Evolutionary conservation across 148 eudicot species (phyloP), one percentile per base, ranked within the genome.

Genomic region (Persicaria maculosa): DNA sequence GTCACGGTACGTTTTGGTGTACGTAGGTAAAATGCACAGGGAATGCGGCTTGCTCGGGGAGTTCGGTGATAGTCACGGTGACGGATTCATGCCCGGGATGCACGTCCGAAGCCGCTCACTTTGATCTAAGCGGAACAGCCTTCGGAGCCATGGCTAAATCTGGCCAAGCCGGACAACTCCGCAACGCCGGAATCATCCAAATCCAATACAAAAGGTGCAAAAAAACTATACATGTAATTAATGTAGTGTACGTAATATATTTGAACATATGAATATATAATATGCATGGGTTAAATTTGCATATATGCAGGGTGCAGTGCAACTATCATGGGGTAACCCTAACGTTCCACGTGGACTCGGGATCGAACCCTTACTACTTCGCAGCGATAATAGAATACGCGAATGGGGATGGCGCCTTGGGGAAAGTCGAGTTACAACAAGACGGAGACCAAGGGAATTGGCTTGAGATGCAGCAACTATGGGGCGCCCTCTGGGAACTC

Each of bases 1-100:
- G 1, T 31, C 2, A 31, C 40, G 40, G 40, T 31, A 31, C 40
- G 40, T 31, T 31, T 31, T 2, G 40, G 40, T 31, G 40, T n/a
- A n/a, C n/a, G 52, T 47, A 91, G 94, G 92, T 91, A 8, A 93
- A 84, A 80, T 91, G 94, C 57, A 83, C 74, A 7, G 70, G 6
- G 45, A 79, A 87, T 77, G 72, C 14, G 17, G 87, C 87, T 25
- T 93, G 98, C 71, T 91, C 98, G 3, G 89, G 91, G 48, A 80
- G 76, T 8, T 80, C 93, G 8, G 90, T 89, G 75, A 89, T 77
- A 0, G 86, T 93, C 11, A 86, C 87, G 0, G 77, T 91, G 44
- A 91, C 91, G 0, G 98, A 93, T 74, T 54, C 71, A 20, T 91
- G 98, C 67, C 97, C 94, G 0, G 98, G 88, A 6, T 88, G 91